Evolutionary conservation across 768 basidiomycete genomes (phyloP).

Genomic region (Rossbeevera mucosa): DNA sequence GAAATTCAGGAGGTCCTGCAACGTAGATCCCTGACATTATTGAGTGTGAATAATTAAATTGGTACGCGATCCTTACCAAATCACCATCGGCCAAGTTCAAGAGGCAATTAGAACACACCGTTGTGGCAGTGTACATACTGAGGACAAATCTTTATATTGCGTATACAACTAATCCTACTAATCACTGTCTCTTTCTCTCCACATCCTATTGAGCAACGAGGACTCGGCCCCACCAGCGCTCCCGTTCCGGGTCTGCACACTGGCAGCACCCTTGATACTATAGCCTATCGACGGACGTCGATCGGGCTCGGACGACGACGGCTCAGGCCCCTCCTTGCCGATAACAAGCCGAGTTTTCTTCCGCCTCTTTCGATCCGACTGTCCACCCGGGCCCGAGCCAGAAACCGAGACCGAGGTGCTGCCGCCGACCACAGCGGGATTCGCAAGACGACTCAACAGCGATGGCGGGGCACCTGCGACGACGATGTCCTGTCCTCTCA

Average conservation of each 20-base stretch:
- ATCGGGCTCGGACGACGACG: conserved; percentile 28
- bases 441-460: conserved; percentile 41
- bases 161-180: conserved; percentile 19
- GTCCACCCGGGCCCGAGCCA: conserved; percentile 7
- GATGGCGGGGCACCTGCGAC: conserved; percentile 29
- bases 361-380: conserved; percentile 19
- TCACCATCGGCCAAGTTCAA: conserved; percentile 16
- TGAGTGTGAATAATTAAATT: not conserved
- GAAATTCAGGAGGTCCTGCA: conserved; percentile 48
- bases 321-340: conserved; percentile 7
- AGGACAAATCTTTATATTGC: too few relatives aligned
- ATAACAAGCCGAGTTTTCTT: conserved; percentile 7
- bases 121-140: conserved; percentile 6
- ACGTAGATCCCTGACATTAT: conserved; percentile 50
- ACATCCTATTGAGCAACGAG: conserved; percentile 37
- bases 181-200: conserved; percentile 25
- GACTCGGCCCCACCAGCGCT: conserved; percentile 9
- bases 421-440: conserved; percentile 12
- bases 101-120: not conserved
- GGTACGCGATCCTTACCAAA: conserved; percentile 32
- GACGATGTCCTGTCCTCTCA: conserved; percentile 22
- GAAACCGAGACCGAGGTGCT: not conserved
- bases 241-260: conserved; percentile 15
- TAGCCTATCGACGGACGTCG: conserved; percentile 39
- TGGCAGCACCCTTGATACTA: conserved; percentile 55